A percentile compares a stretch with the other conserved stretches of the same genome.
phyloP scores from a whole-genome alignment of 495 filamentous ascomycete genomes.

The Penicillium cataractarum region DNA sequence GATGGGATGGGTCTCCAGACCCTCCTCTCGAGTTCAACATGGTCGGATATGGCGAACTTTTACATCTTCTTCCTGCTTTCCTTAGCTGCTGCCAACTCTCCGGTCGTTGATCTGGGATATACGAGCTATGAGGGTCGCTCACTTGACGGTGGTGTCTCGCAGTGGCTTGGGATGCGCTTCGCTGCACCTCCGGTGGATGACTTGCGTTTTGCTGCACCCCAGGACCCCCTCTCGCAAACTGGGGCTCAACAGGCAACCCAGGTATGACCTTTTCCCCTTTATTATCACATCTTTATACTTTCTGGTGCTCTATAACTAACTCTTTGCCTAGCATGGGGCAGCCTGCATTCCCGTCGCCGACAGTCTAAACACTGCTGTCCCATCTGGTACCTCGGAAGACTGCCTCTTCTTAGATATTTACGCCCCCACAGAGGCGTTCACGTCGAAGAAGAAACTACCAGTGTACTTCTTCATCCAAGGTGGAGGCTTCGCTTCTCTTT shows the following conservation, averaged over 20 bases:
- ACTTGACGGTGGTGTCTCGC: slow-evolving; percentile 51
- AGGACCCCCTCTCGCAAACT: slow-evolving; percentile 49
- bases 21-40: not conserved
- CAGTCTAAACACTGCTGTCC: slow-evolving; percentile 32
- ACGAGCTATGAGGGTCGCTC: slow-evolving; percentile 42
- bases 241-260: slow-evolving; percentile 49
- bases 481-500: slow-evolving; percentile 68
- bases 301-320: not conserved
- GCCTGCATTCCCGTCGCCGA: slow-evolving; percentile 55
- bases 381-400: slow-evolving; percentile 59
- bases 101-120: slow-evolving; percentile 49
- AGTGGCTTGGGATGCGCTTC: slow-evolving; percentile 71
- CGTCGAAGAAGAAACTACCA: slow-evolving; percentile 52
- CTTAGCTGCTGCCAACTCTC: slow-evolving; percentile 22
- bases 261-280: slow-evolving; percentile 30
- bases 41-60: slow-evolving; percentile 19
- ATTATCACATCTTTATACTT: not conserved
- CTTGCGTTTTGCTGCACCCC: slow-evolving; percentile 62
- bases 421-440: slow-evolving; percentile 58
- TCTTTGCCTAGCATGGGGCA: slow-evolving; percentile 41
- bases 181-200: slow-evolving; percentile 61
- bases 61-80: slow-evolving; percentile 23
- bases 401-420: slow-evolving; percentile 79
- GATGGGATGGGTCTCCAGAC: slow-evolving; percentile 11
- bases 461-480: slow-evolving; percentile 78